Conservation (phyloP, 495 filamentous ascomycete species). For the Chaetomium cochliodes region DNA sequence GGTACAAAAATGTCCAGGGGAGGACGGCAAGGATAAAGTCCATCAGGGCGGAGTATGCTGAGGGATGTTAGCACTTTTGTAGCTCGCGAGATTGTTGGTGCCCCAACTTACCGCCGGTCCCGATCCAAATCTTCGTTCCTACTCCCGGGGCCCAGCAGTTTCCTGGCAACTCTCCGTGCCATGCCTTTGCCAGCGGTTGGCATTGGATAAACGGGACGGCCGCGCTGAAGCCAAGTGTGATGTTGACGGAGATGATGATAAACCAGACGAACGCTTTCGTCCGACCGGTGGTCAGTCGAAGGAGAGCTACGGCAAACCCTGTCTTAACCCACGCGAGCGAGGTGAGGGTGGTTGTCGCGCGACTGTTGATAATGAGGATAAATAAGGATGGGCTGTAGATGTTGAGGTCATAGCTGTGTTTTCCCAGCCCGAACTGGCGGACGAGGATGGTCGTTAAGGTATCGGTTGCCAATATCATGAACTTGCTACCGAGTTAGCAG, state of each 20-base stretch:
- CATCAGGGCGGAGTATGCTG: conserved; percentile 33
- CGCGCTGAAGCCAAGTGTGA: conserved; percentile 36
- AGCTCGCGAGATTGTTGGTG: no score
- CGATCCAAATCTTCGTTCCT: conserved; percentile 6
- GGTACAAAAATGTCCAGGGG: conserved; percentile 25
- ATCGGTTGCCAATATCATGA: not conserved
- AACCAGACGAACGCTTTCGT: conserved; percentile 27
- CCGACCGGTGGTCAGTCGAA: conserved; percentile 20
- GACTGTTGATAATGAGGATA: not conserved
- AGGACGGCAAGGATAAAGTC: conserved; percentile 35
- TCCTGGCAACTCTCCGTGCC: conserved; percentile 27
- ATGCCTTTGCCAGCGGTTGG: conserved; percentile 34
- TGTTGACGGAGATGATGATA: conserved; percentile 39
- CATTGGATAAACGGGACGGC: conserved; percentile 40
- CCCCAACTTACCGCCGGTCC: conserved; percentile 1
- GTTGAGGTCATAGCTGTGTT: not conserved
- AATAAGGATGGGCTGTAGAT: not conserved
- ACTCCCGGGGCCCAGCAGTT: conserved; percentile 33
- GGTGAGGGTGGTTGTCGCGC: conserved; percentile 8
- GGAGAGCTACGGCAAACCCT: conserved; percentile 30
- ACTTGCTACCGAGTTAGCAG: not conserved
- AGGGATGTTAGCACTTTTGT: not conserved
- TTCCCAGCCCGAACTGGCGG: not conserved
- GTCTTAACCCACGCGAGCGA: conserved; percentile 34
- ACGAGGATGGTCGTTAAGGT: not conserved